Evolutionary conservation across 1,284 basidiomycete genomes (phyloP).

Genomic region (Filobasidium uniguttulatum): DNA sequence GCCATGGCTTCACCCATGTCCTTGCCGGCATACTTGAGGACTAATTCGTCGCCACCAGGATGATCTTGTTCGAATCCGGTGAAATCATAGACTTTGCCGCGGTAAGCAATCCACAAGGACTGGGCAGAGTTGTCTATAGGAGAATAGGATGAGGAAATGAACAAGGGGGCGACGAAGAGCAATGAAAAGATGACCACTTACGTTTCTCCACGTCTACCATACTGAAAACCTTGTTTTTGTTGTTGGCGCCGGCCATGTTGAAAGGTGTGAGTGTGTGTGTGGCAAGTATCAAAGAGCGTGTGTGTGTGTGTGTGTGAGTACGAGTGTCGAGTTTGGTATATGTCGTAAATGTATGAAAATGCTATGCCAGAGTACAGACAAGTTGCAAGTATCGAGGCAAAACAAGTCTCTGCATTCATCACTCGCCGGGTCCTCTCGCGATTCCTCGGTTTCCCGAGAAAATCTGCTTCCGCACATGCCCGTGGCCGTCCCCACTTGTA

Average conservation of each 20-base stretch:
- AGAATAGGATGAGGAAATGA: background rate
- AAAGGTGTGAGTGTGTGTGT: background rate
- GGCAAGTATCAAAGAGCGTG: too few species aligned
- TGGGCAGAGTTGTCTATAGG: constrained; percentile 26
- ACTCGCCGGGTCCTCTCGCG: too few species aligned
- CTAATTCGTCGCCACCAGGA: constrained; percentile 41
- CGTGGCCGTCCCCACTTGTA: too few species aligned
- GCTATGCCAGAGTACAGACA: too few species aligned
- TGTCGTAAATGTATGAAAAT: too few species aligned
- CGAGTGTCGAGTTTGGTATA: too few species aligned
- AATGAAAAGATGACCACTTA: constrained; percentile 16
- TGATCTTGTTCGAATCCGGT: constrained; percentile 41
- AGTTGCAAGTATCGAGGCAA: too few species aligned
- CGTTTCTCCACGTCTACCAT: constrained; percentile 28
- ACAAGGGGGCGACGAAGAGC: background rate
- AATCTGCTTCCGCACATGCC: too few species aligned
- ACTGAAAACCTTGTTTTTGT: background rate
- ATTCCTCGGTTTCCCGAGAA: too few species aligned
- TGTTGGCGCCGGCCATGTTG: background rate
- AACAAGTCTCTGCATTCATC: too few species aligned
- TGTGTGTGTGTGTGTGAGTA: too few species aligned
- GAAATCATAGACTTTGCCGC: constrained; percentile 40
- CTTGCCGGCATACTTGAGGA: constrained; percentile 58
- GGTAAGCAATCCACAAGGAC: constrained; percentile 34
- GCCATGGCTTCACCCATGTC: constrained; percentile 74